Evolutionary conservation across 495 filamentous ascomycete genomes (phyloP), one percentile per base, ranked within the genome.

Genomic region (Stereocaulon alpinum): DNA sequence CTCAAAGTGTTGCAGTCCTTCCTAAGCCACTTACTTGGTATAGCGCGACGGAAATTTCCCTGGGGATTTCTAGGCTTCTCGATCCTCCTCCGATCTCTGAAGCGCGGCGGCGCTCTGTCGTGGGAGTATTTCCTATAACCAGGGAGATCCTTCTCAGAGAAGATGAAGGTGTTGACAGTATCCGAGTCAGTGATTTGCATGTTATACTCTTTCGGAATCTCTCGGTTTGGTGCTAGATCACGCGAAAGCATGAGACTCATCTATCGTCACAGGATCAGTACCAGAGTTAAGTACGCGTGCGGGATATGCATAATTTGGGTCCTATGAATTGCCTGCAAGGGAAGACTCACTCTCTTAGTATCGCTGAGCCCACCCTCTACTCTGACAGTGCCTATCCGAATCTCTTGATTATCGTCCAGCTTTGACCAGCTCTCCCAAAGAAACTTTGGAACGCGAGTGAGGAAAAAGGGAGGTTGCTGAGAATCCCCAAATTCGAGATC

Each of bases 121-220:
- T 54, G 44, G 6, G 53, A 56, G 40, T 57, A 68, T 15, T 78
- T 77, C 59, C 83, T 82, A 66, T 83, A 90, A 30, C 87, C 88
- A 2, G 90, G 86, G 24, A 94, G 78, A 68, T 97, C 87, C 69
- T 93, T 90, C 71, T 97, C 91, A 17, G 86, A 87, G 67, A 97
- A 97, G 43, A 96, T 72, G 67, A 82, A 95, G 9, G 88, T 92
- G 67, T 96, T 98, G 67, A 80, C 72, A 51, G 84, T 71, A 63
- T 81, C 68, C 65, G 74, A 63, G 65, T 81, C 85, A 58, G 76
- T 83, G 59, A 86, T 67, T 15, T 88, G 80, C 54, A 97, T 73
- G 49, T 83, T 77, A 72, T 95, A 97, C 68, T 94, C 89, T 65
- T 88, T 89, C 3, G 90, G 88, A 18, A 95, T 73, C 2, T 80